Conservation (phyloP, 495 filamentous ascomycete genomes). For the Penicillium fimorum region DNA sequence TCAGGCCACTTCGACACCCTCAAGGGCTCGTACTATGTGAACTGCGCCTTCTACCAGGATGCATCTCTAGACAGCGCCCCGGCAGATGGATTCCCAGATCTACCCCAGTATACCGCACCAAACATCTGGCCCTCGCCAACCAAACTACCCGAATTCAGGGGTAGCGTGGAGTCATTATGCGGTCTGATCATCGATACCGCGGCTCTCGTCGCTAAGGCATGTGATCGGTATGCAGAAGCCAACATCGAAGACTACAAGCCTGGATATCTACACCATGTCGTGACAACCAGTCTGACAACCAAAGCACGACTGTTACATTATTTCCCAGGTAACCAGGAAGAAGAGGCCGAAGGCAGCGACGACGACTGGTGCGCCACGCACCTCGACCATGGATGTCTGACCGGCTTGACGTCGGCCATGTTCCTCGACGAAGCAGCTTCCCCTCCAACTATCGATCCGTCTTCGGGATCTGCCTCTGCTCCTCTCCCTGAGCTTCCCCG, state of each 20-base stretch:
- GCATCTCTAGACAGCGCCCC: conserved; percentile 59
- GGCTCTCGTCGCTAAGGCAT: conserved; percentile 79
- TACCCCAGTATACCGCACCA: conserved; percentile 63
- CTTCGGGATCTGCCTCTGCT: neutral
- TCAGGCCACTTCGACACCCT: conserved; percentile 85
- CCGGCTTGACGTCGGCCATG: conserved; percentile 92
- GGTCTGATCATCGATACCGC: conserved; percentile 84
- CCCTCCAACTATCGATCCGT: conserved; percentile 37
- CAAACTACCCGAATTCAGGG: conserved; percentile 69
- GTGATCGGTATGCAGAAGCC: conserved; percentile 78
- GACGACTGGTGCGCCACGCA: conserved; percentile 98
- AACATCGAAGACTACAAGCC: conserved; percentile 71
- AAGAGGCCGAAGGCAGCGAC: conserved; percentile 49
- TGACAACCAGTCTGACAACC: conserved; percentile 78
- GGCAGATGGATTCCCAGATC: conserved; percentile 55
- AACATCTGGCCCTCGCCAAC: conserved; percentile 81
- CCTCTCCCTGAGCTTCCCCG: conserved; percentile 62
- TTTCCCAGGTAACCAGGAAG: conserved; percentile 52
- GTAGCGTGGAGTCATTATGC: conserved; percentile 73
- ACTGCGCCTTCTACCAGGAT: conserved; percentile 89
- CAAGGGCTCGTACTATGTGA: conserved; percentile 96
- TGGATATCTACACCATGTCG: conserved; percentile 82
- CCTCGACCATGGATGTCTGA: conserved; percentile 89
- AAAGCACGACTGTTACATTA: conserved; percentile 95
- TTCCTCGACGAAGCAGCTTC: conserved; percentile 77